Evolutionary conservation across 2,329 filamentous ascomycete genomes (phyloP).

Genomic region (Boeremia exigua): DNA sequence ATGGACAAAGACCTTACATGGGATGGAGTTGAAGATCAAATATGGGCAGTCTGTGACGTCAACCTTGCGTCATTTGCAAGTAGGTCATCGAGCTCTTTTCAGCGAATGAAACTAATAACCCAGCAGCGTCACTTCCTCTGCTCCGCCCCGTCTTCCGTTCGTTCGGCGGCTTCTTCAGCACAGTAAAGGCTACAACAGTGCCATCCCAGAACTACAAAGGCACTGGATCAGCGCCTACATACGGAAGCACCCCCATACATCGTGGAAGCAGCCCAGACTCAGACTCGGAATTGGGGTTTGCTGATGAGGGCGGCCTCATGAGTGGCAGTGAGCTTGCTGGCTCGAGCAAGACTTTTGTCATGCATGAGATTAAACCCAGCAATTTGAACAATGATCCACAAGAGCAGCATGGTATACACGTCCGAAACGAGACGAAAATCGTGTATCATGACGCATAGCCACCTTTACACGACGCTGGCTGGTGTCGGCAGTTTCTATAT

Average conservation of each 20-base stretch:
- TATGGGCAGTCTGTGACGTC: constrained; percentile 35
- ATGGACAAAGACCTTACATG: constrained; percentile 25
- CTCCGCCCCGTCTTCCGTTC: constrained; percentile 28
- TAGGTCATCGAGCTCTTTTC: neutral
- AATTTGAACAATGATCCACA: neutral
- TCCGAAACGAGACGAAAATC: constrained; percentile 15
- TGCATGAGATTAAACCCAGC: constrained; percentile 10
- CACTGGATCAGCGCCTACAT: constrained; percentile 17
- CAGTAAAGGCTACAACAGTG: neutral
- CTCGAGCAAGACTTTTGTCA: constrained; percentile 15
- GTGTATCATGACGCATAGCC: constrained; percentile 13
- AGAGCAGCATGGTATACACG: constrained; percentile 10
- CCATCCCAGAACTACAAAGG: constrained; percentile 9
- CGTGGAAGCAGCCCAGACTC: constrained; percentile 6
- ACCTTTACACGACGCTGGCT: neutral
- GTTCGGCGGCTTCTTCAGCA: constrained; percentile 19
- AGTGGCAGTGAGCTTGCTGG: constrained; percentile 5
- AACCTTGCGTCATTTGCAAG: constrained; percentile 31
- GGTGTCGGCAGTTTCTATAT: neutral
- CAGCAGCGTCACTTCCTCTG: constrained; percentile 27
- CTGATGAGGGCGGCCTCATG: constrained; percentile 14
- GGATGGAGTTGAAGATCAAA: constrained; percentile 29
- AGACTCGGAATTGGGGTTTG: constrained; percentile 23
- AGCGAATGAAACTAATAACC: neutral
- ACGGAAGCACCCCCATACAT: constrained; percentile 16